Evolutionary conservation across 352 stramenopile genomes (phyloP).

Genomic region (Peronospora farinosa): DNA sequence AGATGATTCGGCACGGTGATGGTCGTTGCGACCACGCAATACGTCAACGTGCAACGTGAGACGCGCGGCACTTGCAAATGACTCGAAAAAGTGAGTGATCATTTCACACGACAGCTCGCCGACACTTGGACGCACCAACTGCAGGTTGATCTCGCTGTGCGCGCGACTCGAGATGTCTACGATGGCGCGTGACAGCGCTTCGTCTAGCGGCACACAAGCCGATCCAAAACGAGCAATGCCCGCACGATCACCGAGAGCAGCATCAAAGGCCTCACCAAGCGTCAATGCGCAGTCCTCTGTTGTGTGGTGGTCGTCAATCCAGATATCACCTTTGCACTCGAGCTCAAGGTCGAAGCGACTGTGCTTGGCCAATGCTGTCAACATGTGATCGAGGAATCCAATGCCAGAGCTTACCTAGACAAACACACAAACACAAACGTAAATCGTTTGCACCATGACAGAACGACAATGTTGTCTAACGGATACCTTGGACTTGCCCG

Average conservation of each 20-base stretch:
- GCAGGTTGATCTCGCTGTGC: conserved; percentile 86
- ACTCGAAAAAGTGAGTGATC: conserved; percentile 93
- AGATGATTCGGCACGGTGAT: conserved; percentile 88
- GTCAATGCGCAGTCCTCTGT: conserved; percentile 93
- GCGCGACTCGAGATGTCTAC: conserved; percentile 93
- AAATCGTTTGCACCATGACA: not conserved
- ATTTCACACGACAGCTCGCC: conserved; percentile 91
- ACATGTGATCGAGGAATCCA: conserved; percentile 90
- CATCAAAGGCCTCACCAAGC: conserved; percentile 89
- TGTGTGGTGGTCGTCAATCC: conserved; percentile 96
- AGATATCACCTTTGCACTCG: conserved; percentile 89
- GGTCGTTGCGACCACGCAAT: conserved; percentile 87
- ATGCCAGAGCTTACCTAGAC: conserved; percentile 83
- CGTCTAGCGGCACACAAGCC: conserved; percentile 85
- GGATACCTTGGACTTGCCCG: conserved; percentile 62
- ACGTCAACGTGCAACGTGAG: conserved; percentile 88
- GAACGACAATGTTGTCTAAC: not conserved
- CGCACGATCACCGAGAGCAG: conserved; percentile 82
- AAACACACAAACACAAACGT: not conserved
- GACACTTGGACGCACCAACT: conserved; percentile 78
- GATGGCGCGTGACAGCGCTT: conserved; percentile 86
- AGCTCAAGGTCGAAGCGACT: conserved; percentile 87
- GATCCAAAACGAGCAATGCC: conserved; percentile 88
- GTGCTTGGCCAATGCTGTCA: conserved; percentile 85
- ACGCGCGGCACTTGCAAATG: conserved; percentile 87